phyloP scores from a whole-genome alignment of 306 rosid species.

The Malus asiatica region DNA sequence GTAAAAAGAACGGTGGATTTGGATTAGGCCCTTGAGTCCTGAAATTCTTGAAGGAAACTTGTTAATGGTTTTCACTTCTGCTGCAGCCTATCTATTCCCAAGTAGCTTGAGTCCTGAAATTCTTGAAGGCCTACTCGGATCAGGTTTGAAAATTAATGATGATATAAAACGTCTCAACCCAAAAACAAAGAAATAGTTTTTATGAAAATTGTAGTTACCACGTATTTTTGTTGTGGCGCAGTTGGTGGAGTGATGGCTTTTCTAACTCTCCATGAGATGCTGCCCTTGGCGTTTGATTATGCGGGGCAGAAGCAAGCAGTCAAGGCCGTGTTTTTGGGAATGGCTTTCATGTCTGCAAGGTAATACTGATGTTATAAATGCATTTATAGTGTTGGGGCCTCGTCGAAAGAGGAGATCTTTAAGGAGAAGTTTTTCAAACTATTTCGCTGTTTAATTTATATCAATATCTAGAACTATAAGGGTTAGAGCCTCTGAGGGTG shows the following conservation, averaged over 20 bases:
- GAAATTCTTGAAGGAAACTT: neutral
- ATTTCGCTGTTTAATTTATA: neutral
- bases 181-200: neutral
- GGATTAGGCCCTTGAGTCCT: neutral
- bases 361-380: slow-evolving; percentile 12
- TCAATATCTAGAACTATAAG: neutral
- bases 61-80: slow-evolving; percentile 14
- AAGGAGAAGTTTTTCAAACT: neutral
- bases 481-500: neutral
- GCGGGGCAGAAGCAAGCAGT: slow-evolving; percentile 91
- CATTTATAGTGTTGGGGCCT: too few species aligned
- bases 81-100: slow-evolving; percentile 83
- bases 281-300: slow-evolving; percentile 90
- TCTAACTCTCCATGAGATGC: slow-evolving; percentile 89
- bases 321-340: slow-evolving; percentile 87
- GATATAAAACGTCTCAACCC: neutral
- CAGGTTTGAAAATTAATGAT: slow-evolving; percentile 47
- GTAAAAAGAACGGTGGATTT: neutral
- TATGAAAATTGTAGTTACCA: neutral
- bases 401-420: neutral
- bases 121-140: slow-evolving; percentile 90
- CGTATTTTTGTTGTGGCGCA: slow-evolving; percentile 23
- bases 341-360: slow-evolving; percentile 99
- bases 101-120: slow-evolving; percentile 87
- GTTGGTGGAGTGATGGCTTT: slow-evolving; percentile 98